Evolutionary conservation across 192 early-diverging fungal species (phyloP), one percentile per base, ranked within the genome.

Genomic region (Chytriomyces sp.): DNA sequence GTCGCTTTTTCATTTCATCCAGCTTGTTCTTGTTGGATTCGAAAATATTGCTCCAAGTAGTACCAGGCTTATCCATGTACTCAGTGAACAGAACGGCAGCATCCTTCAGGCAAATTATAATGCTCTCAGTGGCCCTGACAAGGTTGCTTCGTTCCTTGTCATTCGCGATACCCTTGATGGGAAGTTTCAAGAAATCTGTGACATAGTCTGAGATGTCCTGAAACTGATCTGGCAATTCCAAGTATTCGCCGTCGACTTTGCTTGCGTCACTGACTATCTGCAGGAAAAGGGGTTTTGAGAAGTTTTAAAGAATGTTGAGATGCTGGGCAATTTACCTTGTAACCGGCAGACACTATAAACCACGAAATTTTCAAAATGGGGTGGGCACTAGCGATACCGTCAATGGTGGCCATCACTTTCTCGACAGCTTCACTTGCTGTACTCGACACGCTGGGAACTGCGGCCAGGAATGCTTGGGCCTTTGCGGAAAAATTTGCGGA

Each of bases 281-380:
- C 3, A 24, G 11, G 28, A 64, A 3, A 23, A 11, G n/a, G 3
- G n/a, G 11, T 11, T 24, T 24, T 24, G 2, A 18, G 10, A 1
- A 64, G 1, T 18, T 64, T 64, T 2, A 3, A 23, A 23, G 28
- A 1, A 28, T 18, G 24, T 26, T 6, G 2, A 26, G 26, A 16
- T 1, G 1, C 20, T n/a, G 13, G 57, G 16, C 20, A 24, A 64
- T 64, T 18, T 64, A 64, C 62, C 28, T 64, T 64, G 62, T 64
- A 64, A 24, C 62, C 62, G 26, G 62, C 62, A 64, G 62, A 64
- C 2, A 64, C 62, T 1, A 64, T 26, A 28, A 64, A 64, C 62
- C 62, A 64, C 16, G 62, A 16, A 64, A 64, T 26, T 3, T 64
- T 64, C 20, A 64, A 26, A 26, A 64, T 64, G 18, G 62, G 62